Evolutionary conservation across 495 filamentous ascomycete genomes (phyloP).

Genomic region (Hyaloscypha bicolor): DNA sequence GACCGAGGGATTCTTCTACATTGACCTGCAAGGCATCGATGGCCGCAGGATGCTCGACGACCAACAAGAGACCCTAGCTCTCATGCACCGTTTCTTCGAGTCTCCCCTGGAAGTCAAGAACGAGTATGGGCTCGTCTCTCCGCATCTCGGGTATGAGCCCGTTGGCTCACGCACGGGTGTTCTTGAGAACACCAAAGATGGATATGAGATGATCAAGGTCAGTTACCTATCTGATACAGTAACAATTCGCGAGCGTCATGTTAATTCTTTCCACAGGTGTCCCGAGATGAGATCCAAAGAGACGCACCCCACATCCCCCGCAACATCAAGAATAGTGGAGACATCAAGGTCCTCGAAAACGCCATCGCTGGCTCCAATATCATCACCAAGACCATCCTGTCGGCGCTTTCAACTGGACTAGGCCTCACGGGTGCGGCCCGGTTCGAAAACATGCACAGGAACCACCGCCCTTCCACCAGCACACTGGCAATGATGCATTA

Average conservation of each 20-base stretch:
- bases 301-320: conserved; percentile 46
- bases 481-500: conserved; percentile 51
- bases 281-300: conserved; percentile 50
- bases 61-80: conserved; percentile 48
- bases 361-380: conserved; percentile 51
- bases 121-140: conserved; percentile 48
- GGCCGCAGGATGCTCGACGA: conserved; percentile 49
- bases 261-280: conserved; percentile 31
- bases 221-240: conserved; percentile 1
- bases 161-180: conserved; percentile 51
- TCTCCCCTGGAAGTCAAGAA: conserved; percentile 51
- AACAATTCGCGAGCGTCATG: conserved; percentile 2
- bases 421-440: conserved; percentile 42
- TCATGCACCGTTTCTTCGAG: conserved; percentile 56
- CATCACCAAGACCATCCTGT: conserved; percentile 53
- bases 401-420: conserved; percentile 49
- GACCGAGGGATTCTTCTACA: conserved; percentile 57
- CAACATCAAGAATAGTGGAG: conserved; percentile 50
- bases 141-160: conserved; percentile 54
- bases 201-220: conserved; percentile 58
- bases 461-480: conserved; percentile 50
- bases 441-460: conserved; percentile 56
- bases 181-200: conserved; percentile 51
- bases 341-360: conserved; percentile 48
- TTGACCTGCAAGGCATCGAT: conserved; percentile 52